Base-by-base conservation (phyloP, 2,329 filamentous ascomycete genomes). In the Colletotrichum graminicola region DNA sequence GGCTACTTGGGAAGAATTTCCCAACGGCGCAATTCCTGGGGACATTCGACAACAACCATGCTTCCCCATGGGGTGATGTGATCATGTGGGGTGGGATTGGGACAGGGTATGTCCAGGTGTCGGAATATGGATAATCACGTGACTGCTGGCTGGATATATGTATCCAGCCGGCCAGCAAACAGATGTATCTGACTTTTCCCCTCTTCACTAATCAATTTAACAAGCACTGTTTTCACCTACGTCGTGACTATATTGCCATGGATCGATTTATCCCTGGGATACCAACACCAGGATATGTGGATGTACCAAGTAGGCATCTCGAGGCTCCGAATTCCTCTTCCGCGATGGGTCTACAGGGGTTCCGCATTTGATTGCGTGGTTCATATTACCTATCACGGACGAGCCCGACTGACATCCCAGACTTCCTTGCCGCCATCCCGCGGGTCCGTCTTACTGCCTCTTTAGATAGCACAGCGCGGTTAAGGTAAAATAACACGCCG, bases 291-390 rank as follows among this genome's bases (percentile, higher is more conserved):
- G 34, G 52, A 23, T 55, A 26, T 39, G 29, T 29, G n/a, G 18
- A 21, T 21, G 21, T 12, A 36, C 57, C 32, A 39, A 62, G 21
- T 29, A 11, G 67, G 67, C 29, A 67, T 23, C 49, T 3, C n/a
- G 41, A 71, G 67, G 67, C 67, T 61, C 55, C 18, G 55, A 32
- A 47, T n/a, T 67, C 56, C 63, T 52, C 41, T 62, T 66, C 51
- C 10, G 49, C 34, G 16, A 34, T 61, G 34, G 43, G 47, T 16
- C 55, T 14, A 14, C 51, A 29, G 7, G 34, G 21, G 26, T 65
- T 51, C 55, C 39, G 39, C 26, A 14, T 32, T 32, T 16, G 16
- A 26, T 41, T 23, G 34, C 21, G 63, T 67, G 67, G 56, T 45
- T 71, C 62, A 18, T 14, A 51, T 67, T 71, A 16, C 63, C 67